phyloP scores from a whole-genome alignment of 2,329 filamentous ascomycete species.

The Hortaea werneckii region DNA sequence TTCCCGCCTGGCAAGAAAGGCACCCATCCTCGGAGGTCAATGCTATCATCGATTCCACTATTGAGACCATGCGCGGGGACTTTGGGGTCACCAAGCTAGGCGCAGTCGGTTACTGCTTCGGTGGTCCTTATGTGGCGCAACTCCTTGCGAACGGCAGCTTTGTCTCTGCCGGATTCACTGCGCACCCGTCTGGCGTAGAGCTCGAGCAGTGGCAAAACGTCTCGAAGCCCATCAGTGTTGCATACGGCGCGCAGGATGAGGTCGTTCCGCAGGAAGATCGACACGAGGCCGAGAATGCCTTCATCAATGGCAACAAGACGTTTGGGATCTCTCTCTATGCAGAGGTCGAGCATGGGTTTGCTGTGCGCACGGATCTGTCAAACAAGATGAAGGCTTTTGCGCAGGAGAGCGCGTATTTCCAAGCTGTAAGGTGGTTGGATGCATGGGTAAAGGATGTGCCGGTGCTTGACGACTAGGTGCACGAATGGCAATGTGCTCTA shows the following conservation, averaged over 20 bases:
- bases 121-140: slow-evolving; percentile 62
- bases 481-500: background rate
- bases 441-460: slow-evolving; percentile 19
- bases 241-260: slow-evolving; percentile 21
- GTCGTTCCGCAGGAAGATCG: slow-evolving; percentile 13
- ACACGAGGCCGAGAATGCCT: slow-evolving; percentile 18
- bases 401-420: slow-evolving; percentile 25
- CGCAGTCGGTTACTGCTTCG: slow-evolving; percentile 65
- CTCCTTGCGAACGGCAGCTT: slow-evolving; percentile 43
- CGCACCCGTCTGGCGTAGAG: slow-evolving; percentile 60
- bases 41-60: background rate
- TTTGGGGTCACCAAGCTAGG: slow-evolving; percentile 47
- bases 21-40: background rate
- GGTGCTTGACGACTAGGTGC: slow-evolving; percentile 4
- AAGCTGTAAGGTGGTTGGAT: slow-evolving; percentile 27
- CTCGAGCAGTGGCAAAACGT: slow-evolving; percentile 56
- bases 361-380: slow-evolving; percentile 22
- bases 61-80: slow-evolving; percentile 42
- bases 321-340: slow-evolving; percentile 25
- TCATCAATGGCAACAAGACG: slow-evolving; percentile 20
- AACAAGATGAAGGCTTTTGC: slow-evolving; percentile 23
- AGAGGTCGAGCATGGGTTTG: slow-evolving; percentile 26
- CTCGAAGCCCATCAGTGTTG: slow-evolving; percentile 57
- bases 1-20: background rate
- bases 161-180: slow-evolving; percentile 55